Percentiles rank a stretch among this genome's conserved stretches.
phyloP scores from a whole-genome alignment of 768 basidiomycete species.

The Mycena capillaripes region DNA sequence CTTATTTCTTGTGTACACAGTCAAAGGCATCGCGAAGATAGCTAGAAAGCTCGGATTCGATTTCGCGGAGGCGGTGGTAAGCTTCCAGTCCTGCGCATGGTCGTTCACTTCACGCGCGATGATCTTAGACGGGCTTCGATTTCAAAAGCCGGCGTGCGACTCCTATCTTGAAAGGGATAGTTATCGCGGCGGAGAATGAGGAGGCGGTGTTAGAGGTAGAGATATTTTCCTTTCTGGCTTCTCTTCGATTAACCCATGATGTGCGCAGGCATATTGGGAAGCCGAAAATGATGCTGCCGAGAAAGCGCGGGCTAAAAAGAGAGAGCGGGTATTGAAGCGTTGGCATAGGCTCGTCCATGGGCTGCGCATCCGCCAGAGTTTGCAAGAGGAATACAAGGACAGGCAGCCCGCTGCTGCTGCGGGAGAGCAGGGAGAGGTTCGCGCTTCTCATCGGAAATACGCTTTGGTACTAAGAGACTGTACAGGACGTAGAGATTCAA shows the following conservation, averaged over 20 bases:
- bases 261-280: conserved; percentile 84
- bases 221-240: conserved; percentile 29
- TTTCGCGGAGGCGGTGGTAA: conserved; percentile 95
- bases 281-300: conserved; percentile 83
- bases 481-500: conserved; percentile 28
- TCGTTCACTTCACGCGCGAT: conserved; percentile 3
- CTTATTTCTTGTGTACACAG: conserved; percentile 54
- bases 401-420: conserved; percentile 41
- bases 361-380: conserved; percentile 84
- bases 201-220: conserved; percentile 79
- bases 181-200: conserved; percentile 88
- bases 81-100: conserved; percentile 10
- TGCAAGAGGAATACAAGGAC: conserved; percentile 82
- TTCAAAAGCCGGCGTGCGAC: conserved; percentile 93
- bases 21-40: conserved; percentile 90
- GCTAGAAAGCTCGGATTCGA: conserved; percentile 90
- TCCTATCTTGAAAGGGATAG: conserved; percentile 88
- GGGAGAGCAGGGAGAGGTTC: conserved; percentile 33
- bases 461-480: neutral
- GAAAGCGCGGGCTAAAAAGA: conserved; percentile 79
- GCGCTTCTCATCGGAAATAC: conserved; percentile 3
- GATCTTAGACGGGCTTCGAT: conserved; percentile 89
- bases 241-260: conserved; percentile 12
- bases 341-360: conserved; percentile 94
- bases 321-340: conserved; percentile 86